Conservation (phyloP, 2,329 filamentous ascomycete genomes). For the Fusarium caatingaense region DNA sequence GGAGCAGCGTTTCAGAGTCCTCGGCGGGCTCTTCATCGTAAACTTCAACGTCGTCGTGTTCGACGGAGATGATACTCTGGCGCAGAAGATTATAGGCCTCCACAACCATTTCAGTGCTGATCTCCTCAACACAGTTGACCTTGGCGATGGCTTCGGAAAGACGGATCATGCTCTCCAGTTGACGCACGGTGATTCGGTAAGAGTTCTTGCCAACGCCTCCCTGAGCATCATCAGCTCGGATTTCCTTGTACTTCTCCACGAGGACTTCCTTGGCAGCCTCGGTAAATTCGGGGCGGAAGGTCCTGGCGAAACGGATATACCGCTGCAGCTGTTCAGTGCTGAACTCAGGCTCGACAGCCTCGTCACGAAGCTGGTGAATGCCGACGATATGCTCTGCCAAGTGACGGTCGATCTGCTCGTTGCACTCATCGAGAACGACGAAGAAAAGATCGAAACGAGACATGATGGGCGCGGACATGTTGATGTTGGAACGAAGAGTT, state of each 20-base stretch:
- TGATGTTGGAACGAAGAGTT: slow-evolving; percentile 93
- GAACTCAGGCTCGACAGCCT: slow-evolving; percentile 91
- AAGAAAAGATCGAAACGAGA: slow-evolving; percentile 99
- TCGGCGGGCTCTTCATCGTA: slow-evolving; percentile 73
- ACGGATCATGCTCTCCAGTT: slow-evolving; percentile 95
- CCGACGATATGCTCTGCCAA: slow-evolving; percentile 94
- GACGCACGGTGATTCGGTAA: slow-evolving; percentile 96
- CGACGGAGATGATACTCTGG: slow-evolving; percentile 96
- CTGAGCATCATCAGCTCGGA: slow-evolving; percentile 91
- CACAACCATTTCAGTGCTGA: slow-evolving; percentile 84
- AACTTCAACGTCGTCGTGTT: slow-evolving; percentile 96
- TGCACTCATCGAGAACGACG: slow-evolving; percentile 95
- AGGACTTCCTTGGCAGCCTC: slow-evolving; percentile 86
- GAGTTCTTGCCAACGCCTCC: slow-evolving; percentile 94
- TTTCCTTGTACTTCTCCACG: slow-evolving; percentile 94
- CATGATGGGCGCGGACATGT: slow-evolving; percentile 99
- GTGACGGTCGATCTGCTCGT: slow-evolving; percentile 89
- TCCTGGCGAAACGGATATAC: slow-evolving; percentile 95
- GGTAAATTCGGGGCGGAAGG: slow-evolving; percentile 93
- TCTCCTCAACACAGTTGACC: slow-evolving; percentile 93
- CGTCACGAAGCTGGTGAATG: slow-evolving; percentile 92
- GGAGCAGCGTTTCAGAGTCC: slow-evolving; percentile 59
- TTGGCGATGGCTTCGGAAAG: slow-evolving; percentile 98
- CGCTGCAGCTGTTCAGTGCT: slow-evolving; percentile 96
- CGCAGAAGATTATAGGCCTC: slow-evolving; percentile 92